A percentile compares a stretch with the other conserved stretches of the same genome.
phyloP scores from a whole-genome alignment of 352 stramenopile genomes.

The Thalassiosira sp. region DNA sequence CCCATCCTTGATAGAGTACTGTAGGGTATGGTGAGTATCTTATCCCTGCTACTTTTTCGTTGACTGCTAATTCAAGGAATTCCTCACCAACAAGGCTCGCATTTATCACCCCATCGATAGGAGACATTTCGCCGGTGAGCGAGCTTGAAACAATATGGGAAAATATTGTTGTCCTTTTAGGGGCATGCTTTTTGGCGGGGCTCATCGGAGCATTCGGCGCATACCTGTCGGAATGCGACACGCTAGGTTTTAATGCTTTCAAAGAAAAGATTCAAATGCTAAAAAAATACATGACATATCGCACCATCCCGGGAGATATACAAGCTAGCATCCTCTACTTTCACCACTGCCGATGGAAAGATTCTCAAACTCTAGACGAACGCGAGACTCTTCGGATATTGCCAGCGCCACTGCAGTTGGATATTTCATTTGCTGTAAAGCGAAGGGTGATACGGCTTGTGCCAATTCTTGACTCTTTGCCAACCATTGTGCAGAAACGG shows the following conservation, averaged over 20 bases:
- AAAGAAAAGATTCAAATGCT: conserved; percentile 72
- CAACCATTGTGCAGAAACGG: conserved; percentile 59
- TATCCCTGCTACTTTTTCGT: not conserved
- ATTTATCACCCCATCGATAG: conserved; percentile 12
- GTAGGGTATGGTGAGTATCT: conserved; percentile 62
- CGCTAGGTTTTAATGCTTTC: conserved; percentile 66
- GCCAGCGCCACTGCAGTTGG: conserved; percentile 55
- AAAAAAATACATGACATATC: conserved; percentile 74
- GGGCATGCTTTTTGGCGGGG: conserved; percentile 73
- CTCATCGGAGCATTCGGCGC: conserved; percentile 75
- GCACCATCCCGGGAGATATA: conserved; percentile 64
- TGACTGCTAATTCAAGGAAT: too few species aligned
- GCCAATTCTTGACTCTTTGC: conserved; percentile 60
- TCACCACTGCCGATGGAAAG: conserved; percentile 71
- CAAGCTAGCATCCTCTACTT: conserved; percentile 67
- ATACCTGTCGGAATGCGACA: conserved; percentile 67
- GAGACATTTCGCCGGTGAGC: conserved; percentile 67
- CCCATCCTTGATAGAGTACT: conserved; percentile 25
- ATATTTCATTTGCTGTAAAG: conserved; percentile 58
- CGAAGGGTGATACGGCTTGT: conserved; percentile 44
- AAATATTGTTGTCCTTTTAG: conserved; percentile 65
- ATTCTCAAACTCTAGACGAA: conserved; percentile 63
- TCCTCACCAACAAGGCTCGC: too few species aligned
- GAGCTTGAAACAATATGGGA: conserved; percentile 71
- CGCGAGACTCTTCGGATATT: conserved; percentile 57